A percentile compares a stretch with the other conserved stretches of the same genome.
phyloP scores from a whole-genome alignment of 2,329 filamentous ascomycete species.

The Botrytis cinerea region DNA sequence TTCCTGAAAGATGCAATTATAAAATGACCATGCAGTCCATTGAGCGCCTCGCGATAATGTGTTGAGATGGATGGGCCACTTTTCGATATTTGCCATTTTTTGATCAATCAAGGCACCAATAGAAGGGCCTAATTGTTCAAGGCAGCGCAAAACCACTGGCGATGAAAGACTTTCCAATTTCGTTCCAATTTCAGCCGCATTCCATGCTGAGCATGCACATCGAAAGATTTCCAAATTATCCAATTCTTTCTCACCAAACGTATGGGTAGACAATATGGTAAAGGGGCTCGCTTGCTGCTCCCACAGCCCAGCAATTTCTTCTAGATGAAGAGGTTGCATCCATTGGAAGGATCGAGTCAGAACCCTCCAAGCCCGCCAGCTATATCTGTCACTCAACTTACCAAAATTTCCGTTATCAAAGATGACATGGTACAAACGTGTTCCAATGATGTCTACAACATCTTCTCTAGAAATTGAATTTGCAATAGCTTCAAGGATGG shows the following conservation, averaged over 20 bases:
- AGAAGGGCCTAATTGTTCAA: conserved; percentile 28
- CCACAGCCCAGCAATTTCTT: conserved; percentile 33
- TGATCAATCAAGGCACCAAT: conserved; percentile 25
- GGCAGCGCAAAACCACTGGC: conserved; percentile 27
- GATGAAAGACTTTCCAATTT: conserved; percentile 26
- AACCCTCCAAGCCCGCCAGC: conserved; percentile 39
- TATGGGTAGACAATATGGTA: conserved; percentile 11
- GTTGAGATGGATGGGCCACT: conserved; percentile 24
- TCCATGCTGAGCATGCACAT: conserved; percentile 37
- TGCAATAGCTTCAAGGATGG: conserved; percentile 46
- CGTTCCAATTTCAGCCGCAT: conserved; percentile 26
- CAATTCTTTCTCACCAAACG: conserved; percentile 17
- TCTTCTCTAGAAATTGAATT: conserved; percentile 43
- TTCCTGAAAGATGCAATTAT: conserved; percentile 36
- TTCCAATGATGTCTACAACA: conserved; percentile 39
- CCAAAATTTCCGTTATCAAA: conserved; percentile 34
- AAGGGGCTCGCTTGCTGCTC: conserved; percentile 33
- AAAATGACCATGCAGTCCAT: conserved; percentile 33
- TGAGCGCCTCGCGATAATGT: conserved; percentile 28
- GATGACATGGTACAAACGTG: conserved; percentile 42
- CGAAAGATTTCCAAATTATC: conserved; percentile 35
- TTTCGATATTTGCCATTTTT: not conserved
- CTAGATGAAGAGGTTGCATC: conserved; percentile 27
- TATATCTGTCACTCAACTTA: conserved; percentile 35
- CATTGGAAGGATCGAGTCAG: conserved; percentile 34